Evolutionary conservation across 1,284 basidiomycete species (phyloP), one percentile per base, ranked within the genome.

Genomic region (Pterulicium gracile): DNA sequence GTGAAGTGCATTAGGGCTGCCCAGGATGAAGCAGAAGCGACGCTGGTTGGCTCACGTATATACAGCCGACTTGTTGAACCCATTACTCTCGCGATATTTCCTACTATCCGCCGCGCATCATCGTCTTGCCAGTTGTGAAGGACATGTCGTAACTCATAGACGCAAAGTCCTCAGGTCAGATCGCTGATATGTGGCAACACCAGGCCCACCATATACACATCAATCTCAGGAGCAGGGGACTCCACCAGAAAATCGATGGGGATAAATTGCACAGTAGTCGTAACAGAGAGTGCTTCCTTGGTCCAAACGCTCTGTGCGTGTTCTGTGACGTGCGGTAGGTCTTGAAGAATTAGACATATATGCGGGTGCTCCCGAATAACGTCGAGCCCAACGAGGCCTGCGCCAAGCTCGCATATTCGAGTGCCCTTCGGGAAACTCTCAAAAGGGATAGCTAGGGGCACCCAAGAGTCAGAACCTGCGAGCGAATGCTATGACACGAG

Each of bases 351-450:
- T 4, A 55, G 17, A 4, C 46, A 47, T 21, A 58, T 12, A 3
- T 53, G 42, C 2, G 55, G 50, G 2, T 43, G 42, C 10, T 36
- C 19, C 40, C 50, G 43, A 0, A 34, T 42, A 7, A 58, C 42
- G 4, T 23, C 24, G 27, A 55, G 32, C 1, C 35, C 21, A n/a
- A 52, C 23, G 20, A 45, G 44, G 2, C 54, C 51, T 1, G 51
- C 46, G 0, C 54, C 56, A 17, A 58, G 47, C 22, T 56, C 56
- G 39, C 54, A 51, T n/a, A n/a, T n/a, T n/a, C n/a, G n/a, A n/a
- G n/a, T n/a, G n/a, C n/a, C n/a, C n/a, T n/a, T n/a, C n/a, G n/a
- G n/a, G n/a, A n/a, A n/a, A n/a, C n/a, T n/a, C n/a, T n/a, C n/a
- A n/a, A n/a, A n/a, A n/a, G n/a, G n/a, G n/a, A n/a, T n/a, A n/a